Evolutionary conservation across 805 yeast species (phyloP), one percentile per base, ranked within the genome.

Genomic region (Pichia insulana): DNA sequence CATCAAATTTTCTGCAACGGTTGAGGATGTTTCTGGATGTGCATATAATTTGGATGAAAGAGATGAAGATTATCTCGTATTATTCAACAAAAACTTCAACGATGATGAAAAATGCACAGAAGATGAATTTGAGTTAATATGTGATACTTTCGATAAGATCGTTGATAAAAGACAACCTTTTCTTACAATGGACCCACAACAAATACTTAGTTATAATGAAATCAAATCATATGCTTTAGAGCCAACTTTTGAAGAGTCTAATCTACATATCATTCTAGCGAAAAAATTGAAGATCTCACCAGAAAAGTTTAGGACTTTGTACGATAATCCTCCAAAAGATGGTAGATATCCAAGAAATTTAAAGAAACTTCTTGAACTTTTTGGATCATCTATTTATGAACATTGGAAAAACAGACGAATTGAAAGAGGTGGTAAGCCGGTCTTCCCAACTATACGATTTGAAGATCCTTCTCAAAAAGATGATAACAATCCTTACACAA

Each of bases 401-500:
- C 90, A 89, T 63, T 92, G 95, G 92, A 82, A 74, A 49, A 50
- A 54, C 7, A 70, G 97, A 48, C 83, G 89, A 59, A 70, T 88
- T 16, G 76, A 64, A 34, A 68, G 86, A 41, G 61, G 68, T 22
- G 97, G 97, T 27, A 74, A 74, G 51, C 62, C 83, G 4, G 74
- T 92, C 17, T 73, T 77, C 50, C 95, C 97, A 4, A 61, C 71
- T 13, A 68, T 92, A 39, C 84, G 80, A 59, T 88, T 85, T 59
- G 97, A 89, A 64, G 89, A 85, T 52, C 85, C 85, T 19, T 76
- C 76, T 43, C 61, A 59, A 33, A 88, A 88, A 56, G 97, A 89
- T 55, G 97, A 89, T 55, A 76, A 74, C 46, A 97, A 92, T 61
- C 97, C 98, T 2, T 92, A 92, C 61, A 82, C 87, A 33, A 87